phyloP scores from a whole-genome alignment of 805 yeast genomes.

The Monosporozyma aquatica region DNA sequence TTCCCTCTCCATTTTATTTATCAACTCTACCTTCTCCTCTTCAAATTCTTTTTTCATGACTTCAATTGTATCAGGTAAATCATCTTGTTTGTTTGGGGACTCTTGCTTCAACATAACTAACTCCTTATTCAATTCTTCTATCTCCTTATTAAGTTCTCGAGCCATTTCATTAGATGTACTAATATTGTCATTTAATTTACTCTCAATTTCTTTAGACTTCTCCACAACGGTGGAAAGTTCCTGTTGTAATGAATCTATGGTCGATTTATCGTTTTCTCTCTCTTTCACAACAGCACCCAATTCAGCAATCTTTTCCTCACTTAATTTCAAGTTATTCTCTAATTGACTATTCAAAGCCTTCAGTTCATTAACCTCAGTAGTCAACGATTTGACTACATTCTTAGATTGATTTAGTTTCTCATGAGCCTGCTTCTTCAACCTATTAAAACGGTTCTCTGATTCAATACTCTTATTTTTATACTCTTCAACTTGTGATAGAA shows the following conservation, averaged over 20 bases:
- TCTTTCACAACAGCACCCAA: background rate
- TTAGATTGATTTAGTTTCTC: constrained; percentile 27
- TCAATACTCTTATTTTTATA: constrained; percentile 25
- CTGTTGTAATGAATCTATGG: constrained; percentile 5
- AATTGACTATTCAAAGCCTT: constrained; percentile 31
- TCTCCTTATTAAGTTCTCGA: constrained; percentile 8
- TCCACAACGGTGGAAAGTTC: constrained; percentile 15
- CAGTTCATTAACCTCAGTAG: constrained; percentile 28
- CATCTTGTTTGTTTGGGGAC: constrained; percentile 16
- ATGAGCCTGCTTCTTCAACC: constrained; percentile 30
- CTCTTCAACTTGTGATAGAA: constrained; percentile 10
- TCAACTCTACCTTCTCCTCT: constrained; percentile 16
- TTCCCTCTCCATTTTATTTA: background rate
- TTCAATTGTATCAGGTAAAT: constrained; percentile 17
- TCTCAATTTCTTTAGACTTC: constrained; percentile 15
- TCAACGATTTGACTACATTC: constrained; percentile 34
- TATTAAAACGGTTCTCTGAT: constrained; percentile 25
- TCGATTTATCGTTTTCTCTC: background rate
- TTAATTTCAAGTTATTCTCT: constrained; percentile 10
- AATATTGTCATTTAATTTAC: constrained; percentile 8
- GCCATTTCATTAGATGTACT: constrained; percentile 6
- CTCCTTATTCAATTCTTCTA: constrained; percentile 16
- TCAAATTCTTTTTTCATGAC: constrained; percentile 23
- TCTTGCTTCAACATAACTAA: constrained; percentile 16
- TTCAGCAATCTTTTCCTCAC: background rate